Percentiles rank a stretch among this genome's conserved stretches.
Evolutionary conservation across 805 yeast genomes (phyloP).

Genomic region (Pichia insulana): DNA sequence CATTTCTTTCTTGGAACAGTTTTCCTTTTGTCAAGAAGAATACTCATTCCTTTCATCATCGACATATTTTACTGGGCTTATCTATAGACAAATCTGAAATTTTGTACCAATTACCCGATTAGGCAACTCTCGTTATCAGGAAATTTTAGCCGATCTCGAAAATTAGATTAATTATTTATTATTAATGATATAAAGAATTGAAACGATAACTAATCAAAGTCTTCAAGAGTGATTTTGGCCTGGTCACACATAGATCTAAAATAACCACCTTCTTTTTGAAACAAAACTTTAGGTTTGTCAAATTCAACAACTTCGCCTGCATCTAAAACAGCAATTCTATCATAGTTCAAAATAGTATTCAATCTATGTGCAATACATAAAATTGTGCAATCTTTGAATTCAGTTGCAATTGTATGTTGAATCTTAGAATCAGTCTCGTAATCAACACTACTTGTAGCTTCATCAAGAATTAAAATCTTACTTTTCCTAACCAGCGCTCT

Average conservation of each 20-base stretch:
- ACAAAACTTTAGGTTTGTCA: constrained; percentile 45
- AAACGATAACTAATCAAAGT: constrained; percentile 21
- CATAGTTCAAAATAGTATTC: constrained; percentile 53
- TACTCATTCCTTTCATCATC: too few species aligned
- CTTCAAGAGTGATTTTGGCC: constrained; percentile 35
- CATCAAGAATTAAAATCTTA: constrained; percentile 58
- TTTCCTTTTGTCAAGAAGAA: too few species aligned
- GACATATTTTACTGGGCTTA: too few species aligned
- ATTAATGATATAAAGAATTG: too few species aligned
- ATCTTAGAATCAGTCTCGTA: constrained; percentile 61
- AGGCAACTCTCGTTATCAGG: not conserved
- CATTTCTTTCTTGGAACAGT: too few species aligned
- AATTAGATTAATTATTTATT: too few species aligned
- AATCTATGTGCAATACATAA: constrained; percentile 68
- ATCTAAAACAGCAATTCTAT: constrained; percentile 51
- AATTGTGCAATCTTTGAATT: constrained; percentile 56
- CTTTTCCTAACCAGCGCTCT: constrained; percentile 61
- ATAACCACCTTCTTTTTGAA: constrained; percentile 30
- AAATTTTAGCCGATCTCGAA: too few species aligned
- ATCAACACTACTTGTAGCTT: constrained; percentile 73
- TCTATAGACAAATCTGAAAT: constrained; percentile 33
- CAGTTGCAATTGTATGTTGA: constrained; percentile 49
- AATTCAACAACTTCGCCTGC: constrained; percentile 46
- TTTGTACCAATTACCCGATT: constrained; percentile 46
- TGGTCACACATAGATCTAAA: constrained; percentile 45